These are phyloP conservation scores for Didymella exigua DNA, from an alignment of 2,329 filamentous ascomycete genomes.

Conservation along the genomic window DNA sequence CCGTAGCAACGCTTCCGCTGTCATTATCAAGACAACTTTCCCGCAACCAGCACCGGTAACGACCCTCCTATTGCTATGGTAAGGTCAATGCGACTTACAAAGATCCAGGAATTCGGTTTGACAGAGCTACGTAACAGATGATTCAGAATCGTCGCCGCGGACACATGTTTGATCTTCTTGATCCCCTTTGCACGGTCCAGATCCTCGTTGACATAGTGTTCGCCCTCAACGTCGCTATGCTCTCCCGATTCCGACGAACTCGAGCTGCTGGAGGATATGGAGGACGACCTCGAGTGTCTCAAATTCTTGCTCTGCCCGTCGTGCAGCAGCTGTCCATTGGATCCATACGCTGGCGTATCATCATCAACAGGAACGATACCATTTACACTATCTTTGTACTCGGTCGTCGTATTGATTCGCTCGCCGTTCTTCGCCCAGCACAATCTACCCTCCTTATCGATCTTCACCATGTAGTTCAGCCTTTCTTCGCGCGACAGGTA, in stretches of 20 bases:
- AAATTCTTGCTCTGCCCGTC: conserved; percentile 31
- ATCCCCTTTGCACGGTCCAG: conserved; percentile 66
- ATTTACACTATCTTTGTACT: conserved; percentile 79
- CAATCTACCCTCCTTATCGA: conserved; percentile 76
- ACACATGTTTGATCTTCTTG: conserved; percentile 69
- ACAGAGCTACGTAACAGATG: conserved; percentile 78
- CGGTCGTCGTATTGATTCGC: conserved; percentile 74
- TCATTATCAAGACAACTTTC: not conserved
- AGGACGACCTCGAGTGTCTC: conserved; percentile 25
- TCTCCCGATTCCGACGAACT: conserved; percentile 50
- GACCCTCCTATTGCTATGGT: too few species aligned
- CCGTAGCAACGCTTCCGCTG: not conserved
- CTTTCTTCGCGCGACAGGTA: conserved; percentile 85
- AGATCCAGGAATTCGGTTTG: conserved; percentile 91
- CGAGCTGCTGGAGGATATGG: conserved; percentile 33
- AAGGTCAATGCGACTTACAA: conserved; percentile 55
- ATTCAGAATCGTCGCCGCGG: conserved; percentile 75
- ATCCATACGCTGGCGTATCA: conserved; percentile 50
- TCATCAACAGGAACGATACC: conserved; percentile 58
- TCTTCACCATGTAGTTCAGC: conserved; percentile 76
- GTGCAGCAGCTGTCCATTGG: conserved; percentile 31
- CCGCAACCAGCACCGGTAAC: not conserved
- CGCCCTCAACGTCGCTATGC: conserved; percentile 64
- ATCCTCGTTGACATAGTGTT: conserved; percentile 69
- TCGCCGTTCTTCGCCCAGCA: conserved; percentile 85